These are phyloP conservation scores for Entrophospora sp. DNA, from an alignment of 192 early-diverging fungal species.

Conservation along the genomic window DNA sequence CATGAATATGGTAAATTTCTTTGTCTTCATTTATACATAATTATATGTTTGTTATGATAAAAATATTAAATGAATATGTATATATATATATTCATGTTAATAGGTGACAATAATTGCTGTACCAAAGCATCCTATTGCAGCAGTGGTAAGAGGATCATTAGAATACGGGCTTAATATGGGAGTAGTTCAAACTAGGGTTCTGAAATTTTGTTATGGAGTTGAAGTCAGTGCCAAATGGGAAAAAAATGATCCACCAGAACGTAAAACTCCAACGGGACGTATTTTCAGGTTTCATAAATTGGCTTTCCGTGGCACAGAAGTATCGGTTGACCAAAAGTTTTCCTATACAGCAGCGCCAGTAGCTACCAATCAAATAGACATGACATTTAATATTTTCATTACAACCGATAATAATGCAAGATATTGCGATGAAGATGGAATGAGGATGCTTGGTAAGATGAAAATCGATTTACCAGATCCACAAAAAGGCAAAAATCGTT, in stretches of 20 bases:
- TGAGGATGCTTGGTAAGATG: neutral
- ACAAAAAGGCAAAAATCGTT: neutral
- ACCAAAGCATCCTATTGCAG: constrained; percentile 43
- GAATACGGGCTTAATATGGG: constrained; percentile 15
- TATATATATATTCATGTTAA: neutral
- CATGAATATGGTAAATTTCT: too few species aligned
- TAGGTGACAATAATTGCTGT: constrained; percentile 41
- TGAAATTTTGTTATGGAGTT: constrained; percentile 10
- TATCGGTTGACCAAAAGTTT: constrained; percentile 18
- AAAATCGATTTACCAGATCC: neutral
- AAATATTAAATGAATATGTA: too few species aligned
- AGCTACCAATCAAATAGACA: neutral
- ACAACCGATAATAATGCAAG: neutral
- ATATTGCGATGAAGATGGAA: constrained; percentile 12
- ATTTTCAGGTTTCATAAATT: constrained; percentile 14
- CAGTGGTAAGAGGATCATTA: constrained; percentile 41
- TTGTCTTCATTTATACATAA: too few species aligned
- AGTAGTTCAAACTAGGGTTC: constrained; percentile 14
- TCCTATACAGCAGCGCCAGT: constrained; percentile 2
- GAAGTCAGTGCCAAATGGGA: constrained; percentile 14
- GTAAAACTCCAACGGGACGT: neutral
- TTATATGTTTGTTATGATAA: too few species aligned
- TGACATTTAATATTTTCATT: constrained; percentile 3
- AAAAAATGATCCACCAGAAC: constrained; percentile 7
- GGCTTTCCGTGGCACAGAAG: constrained; percentile 10